Evolutionary conservation across 441 rosid species (phyloP).

Genomic region (Bocquillonia castaneifolia): DNA sequence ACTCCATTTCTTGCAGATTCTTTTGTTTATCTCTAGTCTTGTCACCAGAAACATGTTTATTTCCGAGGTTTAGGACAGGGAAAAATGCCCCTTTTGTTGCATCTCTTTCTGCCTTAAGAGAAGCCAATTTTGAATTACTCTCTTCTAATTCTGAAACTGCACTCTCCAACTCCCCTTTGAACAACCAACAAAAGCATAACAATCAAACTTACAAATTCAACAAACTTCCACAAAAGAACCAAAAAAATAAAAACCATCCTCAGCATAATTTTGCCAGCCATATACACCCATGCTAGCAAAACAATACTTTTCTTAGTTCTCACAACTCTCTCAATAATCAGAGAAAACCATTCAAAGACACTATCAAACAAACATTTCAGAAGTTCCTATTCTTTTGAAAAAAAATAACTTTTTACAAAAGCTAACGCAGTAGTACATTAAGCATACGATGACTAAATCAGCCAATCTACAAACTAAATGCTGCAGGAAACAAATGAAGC

Average conservation of each 20-base stretch:
- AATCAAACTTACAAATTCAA: slow-evolving; percentile 11
- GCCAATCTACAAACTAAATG: not conserved
- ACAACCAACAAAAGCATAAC: slow-evolving; percentile 24
- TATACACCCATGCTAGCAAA: not conserved
- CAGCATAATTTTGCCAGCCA: not conserved
- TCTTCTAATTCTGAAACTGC: slow-evolving; percentile 60
- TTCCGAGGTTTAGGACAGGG: slow-evolving; percentile 66
- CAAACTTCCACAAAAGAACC: not conserved
- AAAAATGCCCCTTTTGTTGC: slow-evolving; percentile 71
- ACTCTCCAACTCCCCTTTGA: slow-evolving; percentile 71
- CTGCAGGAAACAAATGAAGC: not conserved
- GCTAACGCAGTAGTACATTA: not conserved
- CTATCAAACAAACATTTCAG: not conserved
- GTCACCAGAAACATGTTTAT: slow-evolving; percentile 58
- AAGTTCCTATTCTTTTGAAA: not conserved
- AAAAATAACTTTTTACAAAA: not conserved
- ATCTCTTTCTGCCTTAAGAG: slow-evolving; percentile 83
- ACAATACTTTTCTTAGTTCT: not conserved
- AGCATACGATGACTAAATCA: not conserved
- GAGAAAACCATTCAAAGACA: not conserved
- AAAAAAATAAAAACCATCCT: not conserved
- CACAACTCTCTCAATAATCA: not conserved
- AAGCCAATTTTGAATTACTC: slow-evolving; percentile 58
- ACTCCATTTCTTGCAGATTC: slow-evolving; percentile 76
- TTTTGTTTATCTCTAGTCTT: slow-evolving; percentile 64